A percentile compares a stretch with the other conserved stretches of the same genome.
Evolutionary conservation across 164 flowering plant species (phyloP).

Genomic region (Kalanchoe fedtschenkoi): DNA sequence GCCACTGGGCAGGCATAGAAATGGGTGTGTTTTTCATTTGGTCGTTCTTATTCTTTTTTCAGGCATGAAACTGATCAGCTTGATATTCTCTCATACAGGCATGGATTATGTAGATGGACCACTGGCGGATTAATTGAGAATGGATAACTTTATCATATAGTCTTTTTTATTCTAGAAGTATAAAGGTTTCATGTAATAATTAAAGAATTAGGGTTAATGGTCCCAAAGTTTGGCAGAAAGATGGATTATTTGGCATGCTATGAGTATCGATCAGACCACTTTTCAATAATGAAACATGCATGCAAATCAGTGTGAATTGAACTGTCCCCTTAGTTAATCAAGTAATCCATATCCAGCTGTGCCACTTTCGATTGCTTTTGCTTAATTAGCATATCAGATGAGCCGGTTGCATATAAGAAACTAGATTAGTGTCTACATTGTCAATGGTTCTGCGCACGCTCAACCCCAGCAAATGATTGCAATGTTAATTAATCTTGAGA

Average conservation of each 20-base stretch:
- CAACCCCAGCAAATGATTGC: conserved; percentile 5
- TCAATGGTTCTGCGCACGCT: too few relatives aligned
- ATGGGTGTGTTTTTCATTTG: not conserved
- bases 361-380: too few relatives aligned
- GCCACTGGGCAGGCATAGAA: not conserved
- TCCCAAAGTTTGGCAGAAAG: not conserved
- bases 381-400: too few relatives aligned
- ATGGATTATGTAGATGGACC: not conserved
- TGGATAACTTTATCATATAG: too few relatives aligned
- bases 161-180: not conserved
- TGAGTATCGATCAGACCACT: not conserved
- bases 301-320: not conserved
- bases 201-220: not conserved
- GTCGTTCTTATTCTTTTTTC: too few relatives aligned
- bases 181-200: not conserved
- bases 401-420: too few relatives aligned
- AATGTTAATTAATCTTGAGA: not conserved
- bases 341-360: too few relatives aligned
- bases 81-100: too few relatives aligned
- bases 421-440: too few relatives aligned
- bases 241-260: not conserved
- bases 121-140: too few relatives aligned
- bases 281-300: not conserved
- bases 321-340: too few relatives aligned
- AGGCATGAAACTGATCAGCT: too few relatives aligned